Percentiles rank a stretch among this genome's conserved stretches.
Conservation (phyloP, 768 basidiomycete species). For the Lactarius deliciosus region DNA sequence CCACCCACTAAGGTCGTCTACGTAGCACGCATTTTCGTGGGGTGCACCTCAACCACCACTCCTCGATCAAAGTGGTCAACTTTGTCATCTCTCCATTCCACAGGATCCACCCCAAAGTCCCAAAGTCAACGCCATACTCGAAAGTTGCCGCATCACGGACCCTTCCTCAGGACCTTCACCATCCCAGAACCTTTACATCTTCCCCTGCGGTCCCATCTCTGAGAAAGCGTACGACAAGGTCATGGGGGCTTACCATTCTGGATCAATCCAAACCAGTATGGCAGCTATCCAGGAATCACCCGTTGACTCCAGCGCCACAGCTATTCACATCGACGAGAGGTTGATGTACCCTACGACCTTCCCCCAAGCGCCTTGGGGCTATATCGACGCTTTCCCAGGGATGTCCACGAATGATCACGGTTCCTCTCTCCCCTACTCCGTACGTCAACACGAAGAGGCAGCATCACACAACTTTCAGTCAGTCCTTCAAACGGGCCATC, state of each 20-base stretch:
- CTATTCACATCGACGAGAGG: no score
- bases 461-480: background rate
- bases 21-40: background rate
- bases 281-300: no score
- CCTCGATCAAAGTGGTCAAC: background rate
- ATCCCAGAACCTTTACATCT: no score
- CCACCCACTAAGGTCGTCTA: background rate
- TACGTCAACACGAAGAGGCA: background rate
- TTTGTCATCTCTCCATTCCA: background rate
- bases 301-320: no score
- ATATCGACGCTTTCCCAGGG: background rate
- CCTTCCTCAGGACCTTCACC: no score
- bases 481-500: background rate
- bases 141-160: background rate
- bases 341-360: no score
- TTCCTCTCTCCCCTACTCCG: background rate
- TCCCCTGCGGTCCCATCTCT: no score
- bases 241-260: no score
- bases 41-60: background rate
- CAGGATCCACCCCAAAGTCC: background rate
- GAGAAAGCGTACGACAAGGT: no score
- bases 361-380: no score
- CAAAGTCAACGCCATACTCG: background rate
- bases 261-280: no score
- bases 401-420: background rate